phyloP scores from a whole-genome alignment of 2,329 filamentous ascomycete species.

The Fragosphaeria purpurea region DNA sequence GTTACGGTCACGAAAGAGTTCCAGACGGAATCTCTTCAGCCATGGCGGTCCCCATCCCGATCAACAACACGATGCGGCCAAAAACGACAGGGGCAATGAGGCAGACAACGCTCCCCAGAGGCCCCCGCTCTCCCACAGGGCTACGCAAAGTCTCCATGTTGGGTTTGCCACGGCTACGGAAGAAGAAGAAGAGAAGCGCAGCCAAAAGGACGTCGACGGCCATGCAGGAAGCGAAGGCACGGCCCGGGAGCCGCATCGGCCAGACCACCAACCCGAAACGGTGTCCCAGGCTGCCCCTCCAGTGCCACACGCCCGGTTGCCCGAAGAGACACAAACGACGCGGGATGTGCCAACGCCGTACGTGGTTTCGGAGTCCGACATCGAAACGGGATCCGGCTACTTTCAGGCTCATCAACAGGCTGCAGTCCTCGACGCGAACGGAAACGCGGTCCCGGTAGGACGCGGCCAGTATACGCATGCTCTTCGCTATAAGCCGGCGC shows the following conservation, averaged over 20 bases:
- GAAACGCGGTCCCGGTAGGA: neutral
- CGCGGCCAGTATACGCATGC: constrained; percentile 53
- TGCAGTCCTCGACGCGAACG: neutral
- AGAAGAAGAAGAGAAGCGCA: constrained; percentile 12
- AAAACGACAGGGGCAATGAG: too few species aligned
- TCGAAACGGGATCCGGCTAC: too few species aligned
- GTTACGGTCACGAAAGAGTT: neutral
- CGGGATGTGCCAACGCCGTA: too few species aligned
- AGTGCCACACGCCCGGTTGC: too few species aligned
- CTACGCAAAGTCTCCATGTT: constrained; percentile 36
- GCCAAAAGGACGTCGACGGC: too few species aligned
- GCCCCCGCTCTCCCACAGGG: neutral
- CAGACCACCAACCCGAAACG: too few species aligned
- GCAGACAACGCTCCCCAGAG: neutral
- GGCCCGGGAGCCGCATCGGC: too few species aligned
- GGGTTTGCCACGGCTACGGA: constrained; percentile 39
- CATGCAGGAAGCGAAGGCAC: too few species aligned
- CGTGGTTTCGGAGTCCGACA: too few species aligned
- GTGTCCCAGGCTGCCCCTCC: too few species aligned
- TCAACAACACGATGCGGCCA: neutral
- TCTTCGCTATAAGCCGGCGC: constrained; percentile 55
- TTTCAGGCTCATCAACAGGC: too few species aligned
- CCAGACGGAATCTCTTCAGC: constrained; percentile 1
- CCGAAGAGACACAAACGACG: too few species aligned
- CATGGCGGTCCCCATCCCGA: neutral